Conservation (phyloP, 2,329 filamentous ascomycete genomes). For the Xylaria sp. region DNA sequence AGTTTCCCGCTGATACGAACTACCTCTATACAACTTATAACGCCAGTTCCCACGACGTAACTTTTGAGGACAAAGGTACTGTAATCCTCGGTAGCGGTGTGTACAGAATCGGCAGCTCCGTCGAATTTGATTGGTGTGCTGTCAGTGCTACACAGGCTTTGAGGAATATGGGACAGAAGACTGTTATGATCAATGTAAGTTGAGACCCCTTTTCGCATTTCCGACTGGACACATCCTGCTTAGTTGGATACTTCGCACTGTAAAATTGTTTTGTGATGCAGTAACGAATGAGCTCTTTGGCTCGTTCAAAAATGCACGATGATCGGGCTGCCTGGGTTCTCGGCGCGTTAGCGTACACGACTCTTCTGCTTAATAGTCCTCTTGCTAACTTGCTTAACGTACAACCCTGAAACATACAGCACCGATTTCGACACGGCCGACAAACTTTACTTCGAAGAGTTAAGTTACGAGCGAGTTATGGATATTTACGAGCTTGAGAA, state of each 20-base stretch:
- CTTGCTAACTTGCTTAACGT: conserved; percentile 17
- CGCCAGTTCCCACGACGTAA: conserved; percentile 89
- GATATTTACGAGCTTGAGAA: conserved; percentile 96
- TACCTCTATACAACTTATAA: conserved; percentile 99
- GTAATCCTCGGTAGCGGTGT: conserved; percentile 92
- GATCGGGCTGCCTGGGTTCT: not conserved
- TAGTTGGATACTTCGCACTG: too few relatives aligned
- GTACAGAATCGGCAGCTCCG: conserved; percentile 95
- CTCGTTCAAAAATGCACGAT: not conserved
- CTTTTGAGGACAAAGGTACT: conserved; percentile 89
- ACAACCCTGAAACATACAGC: conserved; percentile 65
- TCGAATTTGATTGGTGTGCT: conserved; percentile 99
- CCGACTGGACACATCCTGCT: too few relatives aligned
- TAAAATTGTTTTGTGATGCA: too few relatives aligned
- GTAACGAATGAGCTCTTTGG: not conserved
- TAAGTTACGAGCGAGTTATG: conserved; percentile 97
- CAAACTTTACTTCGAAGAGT: conserved; percentile 93
- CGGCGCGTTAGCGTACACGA: too few relatives aligned
- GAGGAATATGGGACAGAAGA: conserved; percentile 90
- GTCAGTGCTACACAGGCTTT: conserved; percentile 87
- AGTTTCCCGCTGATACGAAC: conserved; percentile 94
- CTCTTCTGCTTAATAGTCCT: not conserved
- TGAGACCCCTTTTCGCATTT: not conserved
- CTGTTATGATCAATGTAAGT: conserved; percentile 89
- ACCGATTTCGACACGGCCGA: conserved; percentile 92